A percentile compares a stretch with the other conserved stretches of the same genome.
phyloP scores from a whole-genome alignment of 192 early-diverging fungal species.

The Entrophospora sp. region DNA sequence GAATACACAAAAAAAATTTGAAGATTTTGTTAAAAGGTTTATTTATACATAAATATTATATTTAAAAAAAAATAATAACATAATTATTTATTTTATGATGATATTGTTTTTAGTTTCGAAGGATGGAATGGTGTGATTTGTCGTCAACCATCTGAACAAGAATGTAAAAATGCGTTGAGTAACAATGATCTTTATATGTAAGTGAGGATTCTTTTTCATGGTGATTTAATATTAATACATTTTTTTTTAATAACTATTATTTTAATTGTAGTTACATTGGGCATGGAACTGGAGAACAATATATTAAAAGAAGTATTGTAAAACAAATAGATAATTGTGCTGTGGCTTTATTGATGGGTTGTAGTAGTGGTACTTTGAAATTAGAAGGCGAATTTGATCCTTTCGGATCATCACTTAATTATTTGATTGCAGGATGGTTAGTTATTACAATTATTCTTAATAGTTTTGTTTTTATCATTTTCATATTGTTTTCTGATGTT shows the following conservation, averaged over 20 bases:
- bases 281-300: conserved; percentile 86
- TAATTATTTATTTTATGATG: neutral
- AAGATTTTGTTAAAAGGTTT: conserved; percentile 37
- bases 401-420: conserved; percentile 71
- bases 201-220: neutral
- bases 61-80: neutral
- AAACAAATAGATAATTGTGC: conserved; percentile 60
- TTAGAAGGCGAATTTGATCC: conserved; percentile 84
- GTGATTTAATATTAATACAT: neutral
- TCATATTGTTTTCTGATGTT: neutral
- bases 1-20: conserved; percentile 74
- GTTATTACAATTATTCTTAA: neutral
- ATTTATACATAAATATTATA: neutral
- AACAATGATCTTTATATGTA: conserved; percentile 42
- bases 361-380: conserved; percentile 79
- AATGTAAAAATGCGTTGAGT: conserved; percentile 50
- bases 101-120: neutral
- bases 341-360: conserved; percentile 83
- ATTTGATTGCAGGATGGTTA: conserved; percentile 76
- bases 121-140: conserved; percentile 71
- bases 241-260: neutral
- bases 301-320: conserved; percentile 58
- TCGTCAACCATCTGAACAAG: conserved; percentile 52
- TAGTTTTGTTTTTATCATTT: conserved; percentile 3
- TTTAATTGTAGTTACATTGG: conserved; percentile 71